Percentiles rank a stretch among this genome's conserved stretches.
phyloP scores from a whole-genome alignment of 2,329 filamentous ascomycete species.

The Paecilomyces variotii region DNA sequence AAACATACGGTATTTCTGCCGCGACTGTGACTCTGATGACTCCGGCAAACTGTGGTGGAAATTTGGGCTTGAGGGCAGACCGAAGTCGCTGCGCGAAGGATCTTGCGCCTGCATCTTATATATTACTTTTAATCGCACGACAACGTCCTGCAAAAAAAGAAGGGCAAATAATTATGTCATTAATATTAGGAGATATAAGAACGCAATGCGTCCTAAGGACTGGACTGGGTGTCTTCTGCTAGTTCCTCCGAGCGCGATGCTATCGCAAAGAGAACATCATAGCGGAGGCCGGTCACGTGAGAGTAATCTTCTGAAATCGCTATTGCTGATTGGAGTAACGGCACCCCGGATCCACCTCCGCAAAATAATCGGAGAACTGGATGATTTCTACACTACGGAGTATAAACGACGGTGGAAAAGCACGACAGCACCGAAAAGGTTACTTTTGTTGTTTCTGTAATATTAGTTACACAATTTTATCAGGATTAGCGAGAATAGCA shows the following conservation, averaged over 20 bases:
- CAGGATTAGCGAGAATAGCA: background rate
- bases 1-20: slow-evolving; percentile 20
- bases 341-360: background rate
- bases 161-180: background rate
- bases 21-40: slow-evolving; percentile 9
- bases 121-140: background rate
- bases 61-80: slow-evolving; percentile 16
- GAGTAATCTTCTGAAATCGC: no score
- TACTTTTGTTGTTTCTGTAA: background rate
- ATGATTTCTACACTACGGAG: background rate
- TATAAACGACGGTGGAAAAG: background rate
- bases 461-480: background rate
- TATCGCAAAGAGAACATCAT: no score
- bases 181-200: background rate
- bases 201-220: background rate
- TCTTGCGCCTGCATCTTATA: slow-evolving; percentile 6
- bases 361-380: background rate
- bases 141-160: background rate
- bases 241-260: no score
- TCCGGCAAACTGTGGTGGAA: slow-evolving; percentile 17
- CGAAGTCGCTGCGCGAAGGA: slow-evolving; percentile 13
- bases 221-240: background rate
- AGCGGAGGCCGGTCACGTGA: no score
- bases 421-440: background rate
- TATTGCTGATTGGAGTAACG: no score